Conservation (phyloP, 352 stramenopile species). For the Phytopythium mirpurense region DNA sequence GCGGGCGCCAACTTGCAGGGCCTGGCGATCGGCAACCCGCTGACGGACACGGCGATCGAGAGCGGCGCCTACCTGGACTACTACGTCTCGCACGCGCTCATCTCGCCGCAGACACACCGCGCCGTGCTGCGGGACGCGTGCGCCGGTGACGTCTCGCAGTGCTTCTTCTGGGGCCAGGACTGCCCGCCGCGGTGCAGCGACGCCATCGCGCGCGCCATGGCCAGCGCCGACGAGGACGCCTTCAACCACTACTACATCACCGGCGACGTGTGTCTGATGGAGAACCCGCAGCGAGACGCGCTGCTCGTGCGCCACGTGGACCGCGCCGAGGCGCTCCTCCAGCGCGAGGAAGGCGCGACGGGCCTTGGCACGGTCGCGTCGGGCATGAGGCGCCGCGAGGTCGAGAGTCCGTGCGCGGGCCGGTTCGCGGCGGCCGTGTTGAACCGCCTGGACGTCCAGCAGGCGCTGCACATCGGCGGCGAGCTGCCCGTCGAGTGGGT, state of each 20-base stretch:
- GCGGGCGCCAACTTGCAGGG: constrained; percentile 47
- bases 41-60: constrained; percentile 65
- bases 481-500: constrained; percentile 35
- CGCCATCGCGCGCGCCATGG: constrained; percentile 35
- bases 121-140: constrained; percentile 40
- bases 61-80: constrained; percentile 70
- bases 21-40: constrained; percentile 70
- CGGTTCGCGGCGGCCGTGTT: constrained; percentile 49
- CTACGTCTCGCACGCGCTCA: constrained; percentile 73
- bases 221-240: constrained; percentile 27
- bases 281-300: constrained; percentile 41
- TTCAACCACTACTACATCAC: constrained; percentile 78
- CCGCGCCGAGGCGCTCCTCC: neutral
- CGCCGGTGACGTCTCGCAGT: constrained; percentile 45
- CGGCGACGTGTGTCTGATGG: constrained; percentile 54
- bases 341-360: neutral
- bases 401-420: constrained; percentile 45
- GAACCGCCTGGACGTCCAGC: constrained; percentile 41
- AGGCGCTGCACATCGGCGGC: constrained; percentile 49
- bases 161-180: constrained; percentile 51
- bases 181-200: constrained; percentile 37
- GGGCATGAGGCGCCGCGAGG: constrained; percentile 36
- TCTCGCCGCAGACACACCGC: constrained; percentile 56
- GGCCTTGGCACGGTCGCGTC: neutral
- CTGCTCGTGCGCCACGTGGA: constrained; percentile 29